Percentiles rank a stretch among this genome's conserved stretches.
Evolutionary conservation across 2,329 filamentous ascomycete genomes (phyloP).

Genomic region (Neofusicoccum cordaticola): DNA sequence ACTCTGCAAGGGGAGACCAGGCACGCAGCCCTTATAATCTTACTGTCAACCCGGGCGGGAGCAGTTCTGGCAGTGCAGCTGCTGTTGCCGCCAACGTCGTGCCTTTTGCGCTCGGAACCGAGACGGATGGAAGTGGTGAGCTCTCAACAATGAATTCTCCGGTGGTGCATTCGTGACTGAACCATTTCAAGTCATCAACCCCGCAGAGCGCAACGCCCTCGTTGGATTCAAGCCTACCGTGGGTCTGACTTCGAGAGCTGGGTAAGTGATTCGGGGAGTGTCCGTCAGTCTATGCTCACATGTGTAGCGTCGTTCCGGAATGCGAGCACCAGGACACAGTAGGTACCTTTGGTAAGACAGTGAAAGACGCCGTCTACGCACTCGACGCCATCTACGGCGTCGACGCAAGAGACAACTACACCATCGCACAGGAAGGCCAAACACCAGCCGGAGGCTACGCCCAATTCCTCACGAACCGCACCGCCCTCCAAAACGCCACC

Average conservation of each 20-base stretch:
- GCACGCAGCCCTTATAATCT: constrained; percentile 60
- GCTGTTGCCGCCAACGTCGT: constrained; percentile 63
- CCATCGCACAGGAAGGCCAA: constrained; percentile 53
- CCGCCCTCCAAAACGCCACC: constrained; percentile 57
- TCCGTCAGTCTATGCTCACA: not conserved
- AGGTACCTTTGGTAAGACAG: constrained; percentile 64
- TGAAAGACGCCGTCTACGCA: constrained; percentile 65
- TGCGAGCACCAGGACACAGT: constrained; percentile 67
- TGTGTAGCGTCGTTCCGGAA: constrained; percentile 55
- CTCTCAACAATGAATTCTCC: not conserved
- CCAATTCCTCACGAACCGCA: constrained; percentile 54
- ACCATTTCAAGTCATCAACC: constrained; percentile 56
- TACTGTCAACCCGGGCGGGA: constrained; percentile 65
- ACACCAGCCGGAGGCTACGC: constrained; percentile 58
- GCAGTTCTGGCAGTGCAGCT: constrained; percentile 63
- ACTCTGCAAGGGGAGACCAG: constrained; percentile 32
- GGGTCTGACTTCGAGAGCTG: not conserved
- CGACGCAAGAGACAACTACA: constrained; percentile 65
- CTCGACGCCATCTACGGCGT: constrained; percentile 67
- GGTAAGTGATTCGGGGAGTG: not conserved
- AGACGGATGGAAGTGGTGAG: constrained; percentile 37
- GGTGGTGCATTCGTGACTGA: not conserved
- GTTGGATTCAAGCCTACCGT: constrained; percentile 66
- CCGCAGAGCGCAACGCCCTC: constrained; percentile 65
- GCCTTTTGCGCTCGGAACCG: constrained; percentile 66